These are phyloP conservation scores for Acanthamoeba triangularis DNA, from an alignment of 208 protist species.

Conservation along the genomic window DNA sequence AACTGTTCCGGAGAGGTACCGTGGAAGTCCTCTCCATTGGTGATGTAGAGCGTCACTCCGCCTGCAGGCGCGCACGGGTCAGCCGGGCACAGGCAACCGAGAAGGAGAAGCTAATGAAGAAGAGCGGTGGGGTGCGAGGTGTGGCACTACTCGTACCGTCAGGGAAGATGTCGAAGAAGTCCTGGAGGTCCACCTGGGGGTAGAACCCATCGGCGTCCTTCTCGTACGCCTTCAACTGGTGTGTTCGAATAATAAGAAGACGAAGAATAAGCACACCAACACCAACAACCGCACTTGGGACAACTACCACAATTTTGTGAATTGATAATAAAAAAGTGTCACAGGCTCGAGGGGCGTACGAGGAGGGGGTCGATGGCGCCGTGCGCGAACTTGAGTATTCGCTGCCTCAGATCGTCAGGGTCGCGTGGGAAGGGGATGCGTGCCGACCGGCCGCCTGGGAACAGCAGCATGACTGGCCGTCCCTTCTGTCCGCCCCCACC, in stretches of 20 bases:
- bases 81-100: no score
- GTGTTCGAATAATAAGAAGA: no score
- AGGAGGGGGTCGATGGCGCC: background rate
- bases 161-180: conserved; percentile 43
- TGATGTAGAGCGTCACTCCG: conserved; percentile 47
- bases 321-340: background rate
- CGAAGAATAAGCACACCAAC: no score
- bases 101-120: no score
- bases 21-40: conserved; percentile 3
- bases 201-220: background rate
- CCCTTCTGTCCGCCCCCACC: background rate
- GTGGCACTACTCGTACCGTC: background rate
- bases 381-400: conserved; percentile 25
- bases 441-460: background rate
- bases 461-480: conserved; percentile 19
- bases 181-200: conserved; percentile 5
- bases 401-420: background rate
- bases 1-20: background rate
- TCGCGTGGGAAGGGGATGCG: conserved; percentile 30
- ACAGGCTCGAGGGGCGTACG: background rate
- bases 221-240: conserved; percentile 9
- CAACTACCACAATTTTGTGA: no score
- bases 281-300: no score
- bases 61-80: background rate
- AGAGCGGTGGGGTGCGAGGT: background rate